These are phyloP conservation scores for Lactarius trivialis DNA, from an alignment of 768 basidiomycete genomes.

Conservation along the genomic window DNA sequence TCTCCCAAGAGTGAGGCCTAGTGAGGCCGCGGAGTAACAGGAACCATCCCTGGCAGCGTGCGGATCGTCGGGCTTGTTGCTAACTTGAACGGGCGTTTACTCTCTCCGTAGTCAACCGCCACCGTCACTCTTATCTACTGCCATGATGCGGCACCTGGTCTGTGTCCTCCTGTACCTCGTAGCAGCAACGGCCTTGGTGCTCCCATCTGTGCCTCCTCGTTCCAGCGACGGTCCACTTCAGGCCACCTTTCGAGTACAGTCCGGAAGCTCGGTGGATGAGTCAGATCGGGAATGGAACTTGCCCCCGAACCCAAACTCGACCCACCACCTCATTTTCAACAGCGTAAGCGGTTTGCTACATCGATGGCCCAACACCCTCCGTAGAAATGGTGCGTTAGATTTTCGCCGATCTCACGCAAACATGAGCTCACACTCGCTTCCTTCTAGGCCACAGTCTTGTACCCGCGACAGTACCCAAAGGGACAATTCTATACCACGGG, in stretches of 20 bases:
- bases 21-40: background rate
- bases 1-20: too few relatives aligned
- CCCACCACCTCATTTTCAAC: slow-evolving; percentile 33
- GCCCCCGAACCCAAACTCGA: slow-evolving; percentile 27
- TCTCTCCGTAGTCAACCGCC: background rate
- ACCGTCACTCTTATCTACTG: background rate
- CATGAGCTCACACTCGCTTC: background rate
- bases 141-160: background rate
- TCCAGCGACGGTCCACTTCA: slow-evolving; percentile 26
- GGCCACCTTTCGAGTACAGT: background rate
- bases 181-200: background rate
- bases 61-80: too few relatives aligned
- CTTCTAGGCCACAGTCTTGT: slow-evolving; percentile 17
- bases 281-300: slow-evolving; percentile 12
- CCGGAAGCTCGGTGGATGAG: background rate
- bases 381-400: slow-evolving; percentile 18
- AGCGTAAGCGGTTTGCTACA: slow-evolving; percentile 33
- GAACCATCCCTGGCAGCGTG: too few relatives aligned
- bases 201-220: slow-evolving; percentile 18
- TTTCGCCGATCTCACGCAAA: background rate
- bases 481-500: slow-evolving; percentile 22
- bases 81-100: too few relatives aligned
- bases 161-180: background rate
- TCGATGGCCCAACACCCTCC: slow-evolving; percentile 35
- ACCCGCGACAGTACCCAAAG: slow-evolving; percentile 14